These are phyloP conservation scores for Postia placenta DNA, from an alignment of 768 basidiomycete species.

Conservation along the genomic window DNA sequence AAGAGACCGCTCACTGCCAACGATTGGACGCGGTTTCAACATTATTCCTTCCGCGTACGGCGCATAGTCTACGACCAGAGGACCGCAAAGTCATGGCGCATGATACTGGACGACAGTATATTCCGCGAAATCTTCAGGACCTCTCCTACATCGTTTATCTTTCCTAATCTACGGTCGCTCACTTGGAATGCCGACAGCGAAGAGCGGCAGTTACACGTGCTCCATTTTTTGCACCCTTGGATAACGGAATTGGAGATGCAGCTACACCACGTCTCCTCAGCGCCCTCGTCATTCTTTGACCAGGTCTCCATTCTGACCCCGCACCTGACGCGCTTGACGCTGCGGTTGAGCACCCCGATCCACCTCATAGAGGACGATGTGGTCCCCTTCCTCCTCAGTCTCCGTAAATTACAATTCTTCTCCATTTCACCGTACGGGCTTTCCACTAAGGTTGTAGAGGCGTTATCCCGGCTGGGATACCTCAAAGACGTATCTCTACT, in stretches of 20 bases:
- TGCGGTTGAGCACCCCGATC: slow-evolving; percentile 37
- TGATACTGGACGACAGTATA: slow-evolving; percentile 19
- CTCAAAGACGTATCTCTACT: slow-evolving; percentile 43
- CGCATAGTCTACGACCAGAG: slow-evolving; percentile 16
- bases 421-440: slow-evolving; percentile 46
- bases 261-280: slow-evolving; percentile 16
- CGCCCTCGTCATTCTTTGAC: slow-evolving; percentile 20
- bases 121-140: slow-evolving; percentile 50
- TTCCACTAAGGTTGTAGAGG: slow-evolving; percentile 39
- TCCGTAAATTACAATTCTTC: slow-evolving; percentile 39
- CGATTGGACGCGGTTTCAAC: slow-evolving; percentile 52
- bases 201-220: slow-evolving; percentile 24
- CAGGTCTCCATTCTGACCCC: slow-evolving; percentile 41
- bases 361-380: slow-evolving; percentile 34
- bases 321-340: slow-evolving; percentile 36
- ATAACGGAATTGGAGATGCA: slow-evolving; percentile 32
- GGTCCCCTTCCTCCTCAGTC: slow-evolving; percentile 30
- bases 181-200: slow-evolving; percentile 32
- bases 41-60: slow-evolving; percentile 33
- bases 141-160: slow-evolving; percentile 42
- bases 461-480: slow-evolving; percentile 36
- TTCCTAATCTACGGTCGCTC: slow-evolving; percentile 50
- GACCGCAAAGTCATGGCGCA: slow-evolving; percentile 7
- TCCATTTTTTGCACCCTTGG: slow-evolving; percentile 52
- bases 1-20: slow-evolving; percentile 32